A percentile compares a stretch with the other conserved stretches of the same genome.
Conservation (phyloP, 2,329 filamentous ascomycete species). For the Atkinsonella hypoxylon region DNA sequence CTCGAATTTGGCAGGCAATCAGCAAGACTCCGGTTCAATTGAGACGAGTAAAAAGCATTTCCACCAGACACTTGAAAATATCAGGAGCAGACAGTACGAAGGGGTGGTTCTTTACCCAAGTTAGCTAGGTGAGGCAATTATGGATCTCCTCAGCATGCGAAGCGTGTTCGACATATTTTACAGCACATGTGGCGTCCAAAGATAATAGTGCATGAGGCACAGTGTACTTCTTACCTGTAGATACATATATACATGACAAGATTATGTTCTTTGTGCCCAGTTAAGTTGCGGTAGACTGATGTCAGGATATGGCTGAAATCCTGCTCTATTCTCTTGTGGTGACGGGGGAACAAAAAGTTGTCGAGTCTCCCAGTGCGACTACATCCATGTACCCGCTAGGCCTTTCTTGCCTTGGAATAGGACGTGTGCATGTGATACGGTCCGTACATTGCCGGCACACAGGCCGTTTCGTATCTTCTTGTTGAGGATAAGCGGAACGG, state of each 20-base stretch:
- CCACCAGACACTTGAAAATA: conserved; percentile 87
- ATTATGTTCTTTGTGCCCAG: not conserved
- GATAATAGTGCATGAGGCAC: conserved; percentile 4
- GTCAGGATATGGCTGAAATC: not conserved
- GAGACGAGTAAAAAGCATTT: conserved; percentile 92
- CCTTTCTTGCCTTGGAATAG: too few relatives aligned
- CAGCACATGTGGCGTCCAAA: conserved; percentile 1
- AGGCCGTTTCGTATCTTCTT: too few relatives aligned
- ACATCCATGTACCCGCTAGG: too few relatives aligned
- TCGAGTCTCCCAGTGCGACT: too few relatives aligned
- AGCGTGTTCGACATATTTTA: conserved; percentile 1
- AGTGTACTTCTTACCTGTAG: conserved; percentile 6
- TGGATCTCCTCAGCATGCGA: not conserved
- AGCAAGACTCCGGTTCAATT: conserved; percentile 67
- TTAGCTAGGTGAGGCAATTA: conserved; percentile 10
- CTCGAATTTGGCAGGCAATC: conserved; percentile 80
- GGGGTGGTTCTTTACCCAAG: conserved; percentile 65
- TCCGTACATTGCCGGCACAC: too few relatives aligned
- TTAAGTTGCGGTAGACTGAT: not conserved
- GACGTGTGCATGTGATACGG: too few relatives aligned
- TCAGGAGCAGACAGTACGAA: conserved; percentile 82
- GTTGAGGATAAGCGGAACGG: too few relatives aligned
- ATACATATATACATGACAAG: conserved; percentile 1
- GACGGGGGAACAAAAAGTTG: too few relatives aligned
- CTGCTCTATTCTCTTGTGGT: too few relatives aligned